Evolutionary conservation across 306 rosid species (phyloP).

Genomic region (Ormosia emarginata): DNA sequence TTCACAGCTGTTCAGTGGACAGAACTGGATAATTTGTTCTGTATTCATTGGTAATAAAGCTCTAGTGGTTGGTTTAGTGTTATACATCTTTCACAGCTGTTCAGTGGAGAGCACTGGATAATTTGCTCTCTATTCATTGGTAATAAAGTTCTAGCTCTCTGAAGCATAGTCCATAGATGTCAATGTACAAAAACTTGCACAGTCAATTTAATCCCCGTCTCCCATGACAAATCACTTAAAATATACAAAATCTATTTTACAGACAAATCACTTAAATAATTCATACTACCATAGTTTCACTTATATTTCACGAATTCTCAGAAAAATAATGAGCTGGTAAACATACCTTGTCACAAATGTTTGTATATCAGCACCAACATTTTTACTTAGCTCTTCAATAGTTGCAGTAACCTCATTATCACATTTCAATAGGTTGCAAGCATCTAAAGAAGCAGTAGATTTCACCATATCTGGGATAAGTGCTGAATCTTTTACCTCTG

Average conservation of each 20-base stretch:
- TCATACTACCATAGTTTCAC: not conserved
- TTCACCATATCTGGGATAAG: constrained; percentile 19
- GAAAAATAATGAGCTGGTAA: not conserved
- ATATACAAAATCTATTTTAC: not conserved
- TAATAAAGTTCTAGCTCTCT: not conserved
- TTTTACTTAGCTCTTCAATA: constrained; percentile 48
- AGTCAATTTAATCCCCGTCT: not conserved
- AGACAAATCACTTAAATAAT: not conserved
- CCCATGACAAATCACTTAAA: not conserved
- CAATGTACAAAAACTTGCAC: not conserved
- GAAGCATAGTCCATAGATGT: not conserved
- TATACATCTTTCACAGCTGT: not conserved
- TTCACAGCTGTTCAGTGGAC: not conserved
- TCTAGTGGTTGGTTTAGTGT: not conserved
- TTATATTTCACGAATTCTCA: not conserved
- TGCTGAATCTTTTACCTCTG: constrained; percentile 41
- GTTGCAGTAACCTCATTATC: constrained; percentile 30
- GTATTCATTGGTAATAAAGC: not conserved
- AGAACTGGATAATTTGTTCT: not conserved
- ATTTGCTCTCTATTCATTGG: not conserved
- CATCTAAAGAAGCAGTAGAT: constrained; percentile 36
- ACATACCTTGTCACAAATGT: constrained; percentile 6
- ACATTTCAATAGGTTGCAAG: constrained; percentile 52
- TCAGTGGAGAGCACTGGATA: not conserved
- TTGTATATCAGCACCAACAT: constrained; percentile 38